Base-by-base conservation (phyloP, 2,329 filamentous ascomycete species). In the Aspergillus thermomutatus region DNA sequence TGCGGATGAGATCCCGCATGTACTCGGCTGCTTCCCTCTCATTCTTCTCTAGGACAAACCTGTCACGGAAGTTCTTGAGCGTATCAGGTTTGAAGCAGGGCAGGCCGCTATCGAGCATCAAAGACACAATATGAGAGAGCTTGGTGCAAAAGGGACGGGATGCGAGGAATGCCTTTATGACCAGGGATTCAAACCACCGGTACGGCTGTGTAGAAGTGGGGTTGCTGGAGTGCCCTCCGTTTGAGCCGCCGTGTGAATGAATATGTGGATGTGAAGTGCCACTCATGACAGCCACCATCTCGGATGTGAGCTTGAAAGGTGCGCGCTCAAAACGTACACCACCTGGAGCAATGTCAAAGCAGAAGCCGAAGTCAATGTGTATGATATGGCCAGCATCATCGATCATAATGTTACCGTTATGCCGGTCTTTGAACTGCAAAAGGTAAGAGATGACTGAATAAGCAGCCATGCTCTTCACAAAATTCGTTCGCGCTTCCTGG, bases 341-440 rank as follows among this genome's bases (percentile, higher is more conserved):
- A 49, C 94, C 94, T 0, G 94, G 94, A 1, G 92, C 94, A 66
- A 99, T 97, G 70, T 99, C 95, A 77, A 99, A 99, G 78, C 93
- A 97, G 83, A 99, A 99, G 9, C 94, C 94, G 70, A 99, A 99
- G 74, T 99, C 94, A 65, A 99, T 97, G 79, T 99, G 94, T 53
- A 99, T 84, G 68, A 99, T 96, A 76, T 99, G 94, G 3, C 95
- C 94, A 0, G 89, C 90, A 69, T 97, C 93, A 73, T 99, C 93
- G 61, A 99, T 87, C 95, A 99, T 99, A 80, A 99, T 99, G 80
- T 99, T 99, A 60, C 94, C 94, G 74, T 99, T 99, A 79, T 99
- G 94, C 3, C 94, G 88, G 72, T 99, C 94, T 76, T 99, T 99
- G 87, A 99, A 97, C 70, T 99, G 95, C 40, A 99, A 80, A 14